A percentile compares a stretch with the other conserved stretches of the same genome.
Evolutionary conservation across 176 grass and related monocot genomes (phyloP).

Genomic region (Hsuehochloa calcarea): DNA sequence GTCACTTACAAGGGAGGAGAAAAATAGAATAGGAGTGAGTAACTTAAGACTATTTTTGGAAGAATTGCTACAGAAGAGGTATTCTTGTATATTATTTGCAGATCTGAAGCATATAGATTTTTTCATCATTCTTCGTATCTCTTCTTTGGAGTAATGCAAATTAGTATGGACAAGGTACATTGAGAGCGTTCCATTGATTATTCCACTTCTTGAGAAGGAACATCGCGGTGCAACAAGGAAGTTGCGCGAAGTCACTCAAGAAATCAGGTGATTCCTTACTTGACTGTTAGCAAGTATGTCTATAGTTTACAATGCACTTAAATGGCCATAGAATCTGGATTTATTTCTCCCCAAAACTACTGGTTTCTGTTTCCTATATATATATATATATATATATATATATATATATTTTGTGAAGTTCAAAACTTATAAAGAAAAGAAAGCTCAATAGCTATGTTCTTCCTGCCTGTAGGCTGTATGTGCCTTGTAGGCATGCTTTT

Average conservation of each 20-base stretch:
- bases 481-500: not conserved
- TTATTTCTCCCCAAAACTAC: not conserved
- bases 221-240: conserved; percentile 57
- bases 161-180: conserved; percentile 60
- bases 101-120: not conserved
- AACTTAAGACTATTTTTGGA: conserved; percentile 86
- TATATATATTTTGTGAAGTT: not conserved
- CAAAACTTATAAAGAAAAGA: not conserved
- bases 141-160: conserved; percentile 22
- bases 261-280: conserved; percentile 55
- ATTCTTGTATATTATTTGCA: conserved; percentile 32
- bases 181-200: conserved; percentile 79
- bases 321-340: not conserved
- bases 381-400: not conserved
- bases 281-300: conserved; percentile 4
- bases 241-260: conserved; percentile 63
- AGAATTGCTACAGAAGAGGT: conserved; percentile 85
- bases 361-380: not conserved
- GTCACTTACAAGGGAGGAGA: conserved; percentile 69
- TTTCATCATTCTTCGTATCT: conserved; percentile 14
- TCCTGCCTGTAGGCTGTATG: not conserved
- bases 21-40: conserved; percentile 71
- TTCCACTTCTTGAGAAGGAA: conserved; percentile 91
- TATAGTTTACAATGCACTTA: not conserved
- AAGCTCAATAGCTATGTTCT: too few species aligned